A percentile compares a stretch with the other conserved stretches of the same genome.
Conservation (phyloP, 345 rosid species). For the Gossypium longicalyx region DNA sequence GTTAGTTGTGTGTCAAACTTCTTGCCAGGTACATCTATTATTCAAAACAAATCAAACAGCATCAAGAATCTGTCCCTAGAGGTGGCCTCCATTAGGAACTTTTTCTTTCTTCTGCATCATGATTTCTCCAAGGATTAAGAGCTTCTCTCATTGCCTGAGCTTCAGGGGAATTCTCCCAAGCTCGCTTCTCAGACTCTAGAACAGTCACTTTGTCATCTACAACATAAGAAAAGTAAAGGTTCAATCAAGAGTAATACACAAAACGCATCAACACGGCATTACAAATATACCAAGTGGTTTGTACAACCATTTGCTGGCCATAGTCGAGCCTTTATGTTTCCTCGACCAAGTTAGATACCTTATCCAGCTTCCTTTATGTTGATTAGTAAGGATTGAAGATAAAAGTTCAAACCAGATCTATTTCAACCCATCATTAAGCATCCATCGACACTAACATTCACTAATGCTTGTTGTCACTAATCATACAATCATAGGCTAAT, state of each 20-base stretch:
- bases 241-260: conserved; percentile 4
- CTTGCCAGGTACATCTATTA: not conserved
- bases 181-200: conserved; percentile 75
- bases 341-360: not conserved
- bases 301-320: not conserved
- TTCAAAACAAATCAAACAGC: conserved; percentile 5
- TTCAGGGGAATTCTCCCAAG: conserved; percentile 69
- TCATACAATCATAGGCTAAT: not conserved
- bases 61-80: not conserved
- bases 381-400: not conserved
- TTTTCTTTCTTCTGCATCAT: conserved; percentile 38
- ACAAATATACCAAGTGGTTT: not conserved
- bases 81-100: conserved; percentile 19
- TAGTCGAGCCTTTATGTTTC: not conserved
- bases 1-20: not conserved
- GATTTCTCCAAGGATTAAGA: conserved; percentile 86
- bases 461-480: not conserved
- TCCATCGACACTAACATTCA: not conserved
- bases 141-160: conserved; percentile 73
- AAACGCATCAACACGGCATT: not conserved
- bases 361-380: not conserved
- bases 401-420: not conserved
- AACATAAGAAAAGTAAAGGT: conserved; percentile 10
- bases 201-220: conserved; percentile 85
- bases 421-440: not conserved